Evolutionary conservation across 352 stramenopile species (phyloP).

Genomic region (Phytopythium aichiense): DNA sequence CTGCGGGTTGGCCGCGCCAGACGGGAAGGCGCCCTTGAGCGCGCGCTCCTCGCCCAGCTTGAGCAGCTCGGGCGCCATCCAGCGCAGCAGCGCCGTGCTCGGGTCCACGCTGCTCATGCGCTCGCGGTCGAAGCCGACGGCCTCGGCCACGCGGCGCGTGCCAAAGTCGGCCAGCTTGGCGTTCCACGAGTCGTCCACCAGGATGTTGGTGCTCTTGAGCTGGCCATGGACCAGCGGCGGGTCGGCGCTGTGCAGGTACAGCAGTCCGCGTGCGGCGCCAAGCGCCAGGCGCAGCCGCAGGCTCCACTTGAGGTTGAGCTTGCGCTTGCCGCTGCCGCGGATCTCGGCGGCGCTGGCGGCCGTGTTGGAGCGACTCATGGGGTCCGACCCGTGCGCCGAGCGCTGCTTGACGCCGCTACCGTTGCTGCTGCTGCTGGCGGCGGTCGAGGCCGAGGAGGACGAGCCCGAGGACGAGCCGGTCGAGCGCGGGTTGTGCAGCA

Average conservation of each 20-base stretch:
- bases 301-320: constrained; percentile 74
- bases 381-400: not conserved
- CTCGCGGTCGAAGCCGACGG: constrained; percentile 68
- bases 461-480: constrained; percentile 9
- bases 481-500: constrained; percentile 71
- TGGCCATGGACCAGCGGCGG: constrained; percentile 81
- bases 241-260: constrained; percentile 84
- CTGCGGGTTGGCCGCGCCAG: constrained; percentile 47
- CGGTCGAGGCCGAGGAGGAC: not conserved
- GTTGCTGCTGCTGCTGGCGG: not conserved
- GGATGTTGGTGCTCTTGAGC: constrained; percentile 87
- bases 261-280: constrained; percentile 65
- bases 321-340: constrained; percentile 35
- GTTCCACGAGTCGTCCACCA: constrained; percentile 88
- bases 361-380: constrained; percentile 2
- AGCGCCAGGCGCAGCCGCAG: constrained; percentile 77
- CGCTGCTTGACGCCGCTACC: not conserved
- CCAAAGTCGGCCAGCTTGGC: constrained; percentile 87
- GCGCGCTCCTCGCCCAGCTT: constrained; percentile 74
- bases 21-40: constrained; percentile 53
- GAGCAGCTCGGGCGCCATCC: constrained; percentile 76
- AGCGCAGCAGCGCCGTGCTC: constrained; percentile 56
- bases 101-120: constrained; percentile 55
- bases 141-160: constrained; percentile 72
- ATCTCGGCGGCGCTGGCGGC: constrained; percentile 11